Conservation (phyloP, 257 asterid genomes). For the Solanum tacnaense region DNA sequence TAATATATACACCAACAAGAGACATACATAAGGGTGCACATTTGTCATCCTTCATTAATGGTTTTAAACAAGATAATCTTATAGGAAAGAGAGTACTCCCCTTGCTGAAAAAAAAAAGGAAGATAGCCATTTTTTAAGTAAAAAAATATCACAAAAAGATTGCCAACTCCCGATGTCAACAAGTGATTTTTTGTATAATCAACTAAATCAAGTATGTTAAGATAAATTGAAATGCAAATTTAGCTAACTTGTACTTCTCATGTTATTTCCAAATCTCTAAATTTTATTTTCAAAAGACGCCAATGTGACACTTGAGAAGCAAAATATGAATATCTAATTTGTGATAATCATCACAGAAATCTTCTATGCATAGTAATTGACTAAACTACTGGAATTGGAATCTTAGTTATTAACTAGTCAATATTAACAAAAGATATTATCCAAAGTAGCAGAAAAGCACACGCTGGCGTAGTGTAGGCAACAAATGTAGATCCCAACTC, state of each 20-base stretch:
- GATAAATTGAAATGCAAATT: not conserved
- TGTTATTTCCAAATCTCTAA: not conserved
- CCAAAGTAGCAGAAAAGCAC: not conserved
- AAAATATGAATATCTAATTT: not conserved
- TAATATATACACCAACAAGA: not conserved
- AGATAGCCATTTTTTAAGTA: not conserved
- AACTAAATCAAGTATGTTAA: not conserved
- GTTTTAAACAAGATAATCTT: not conserved
- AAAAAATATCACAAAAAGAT: not conserved
- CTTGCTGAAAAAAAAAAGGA: not conserved
- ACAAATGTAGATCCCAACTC: not conserved
- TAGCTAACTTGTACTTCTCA: not conserved
- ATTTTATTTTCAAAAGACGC: not conserved
- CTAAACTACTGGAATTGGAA: not conserved
- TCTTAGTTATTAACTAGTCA: not conserved
- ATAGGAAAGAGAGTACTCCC: not conserved
- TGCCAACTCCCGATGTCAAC: not conserved
- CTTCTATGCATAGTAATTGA: not conserved
- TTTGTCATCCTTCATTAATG: not conserved
- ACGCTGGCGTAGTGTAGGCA: not conserved
- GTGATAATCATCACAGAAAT: not conserved
- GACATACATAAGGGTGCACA: not conserved
- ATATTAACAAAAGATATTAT: not conserved
- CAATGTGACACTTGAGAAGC: not conserved
- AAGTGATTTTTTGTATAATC: not conserved